These are phyloP conservation scores for Opeltia flavorubescens DNA, from an alignment of 495 filamentous ascomycete genomes.

Conservation along the genomic window DNA sequence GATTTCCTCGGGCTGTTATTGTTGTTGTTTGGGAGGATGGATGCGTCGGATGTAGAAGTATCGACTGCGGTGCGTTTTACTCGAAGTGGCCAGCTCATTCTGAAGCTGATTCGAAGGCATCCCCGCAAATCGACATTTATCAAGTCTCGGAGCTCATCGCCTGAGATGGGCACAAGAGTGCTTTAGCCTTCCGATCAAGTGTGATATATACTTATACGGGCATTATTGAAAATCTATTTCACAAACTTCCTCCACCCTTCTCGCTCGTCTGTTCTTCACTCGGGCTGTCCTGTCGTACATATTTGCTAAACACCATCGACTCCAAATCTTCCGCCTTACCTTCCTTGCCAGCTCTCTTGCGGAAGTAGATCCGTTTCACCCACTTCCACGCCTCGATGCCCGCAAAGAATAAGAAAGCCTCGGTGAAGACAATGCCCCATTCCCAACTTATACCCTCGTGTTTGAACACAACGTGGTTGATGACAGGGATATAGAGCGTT, in stretches of 20 bases:
- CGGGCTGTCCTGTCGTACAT: neutral
- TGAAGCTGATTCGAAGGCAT: no score
- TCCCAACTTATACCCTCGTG: conserved; percentile 61
- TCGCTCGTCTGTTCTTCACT: neutral
- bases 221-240: no score
- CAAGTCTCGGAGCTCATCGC: no score
- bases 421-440: conserved; percentile 47
- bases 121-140: no score
- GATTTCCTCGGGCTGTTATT: no score
- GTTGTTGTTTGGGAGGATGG: no score
- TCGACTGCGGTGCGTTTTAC: no score
- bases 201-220: no score
- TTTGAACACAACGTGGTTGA: conserved; percentile 57
- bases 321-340: neutral
- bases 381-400: conserved; percentile 58
- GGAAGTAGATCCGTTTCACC: conserved; percentile 42
- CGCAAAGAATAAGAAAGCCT: conserved; percentile 44
- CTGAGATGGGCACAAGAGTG: no score
- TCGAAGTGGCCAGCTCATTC: no score
- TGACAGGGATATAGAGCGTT: conserved; percentile 54
- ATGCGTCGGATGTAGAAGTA: no score
- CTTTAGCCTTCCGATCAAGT: no score
- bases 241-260: neutral
- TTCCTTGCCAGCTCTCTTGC: conserved; percentile 1
- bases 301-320: neutral